A percentile compares a stretch with the other conserved stretches of the same genome.
Conservation (phyloP, 2,329 filamentous ascomycete genomes). For the Amesomyces nigricolor region DNA sequence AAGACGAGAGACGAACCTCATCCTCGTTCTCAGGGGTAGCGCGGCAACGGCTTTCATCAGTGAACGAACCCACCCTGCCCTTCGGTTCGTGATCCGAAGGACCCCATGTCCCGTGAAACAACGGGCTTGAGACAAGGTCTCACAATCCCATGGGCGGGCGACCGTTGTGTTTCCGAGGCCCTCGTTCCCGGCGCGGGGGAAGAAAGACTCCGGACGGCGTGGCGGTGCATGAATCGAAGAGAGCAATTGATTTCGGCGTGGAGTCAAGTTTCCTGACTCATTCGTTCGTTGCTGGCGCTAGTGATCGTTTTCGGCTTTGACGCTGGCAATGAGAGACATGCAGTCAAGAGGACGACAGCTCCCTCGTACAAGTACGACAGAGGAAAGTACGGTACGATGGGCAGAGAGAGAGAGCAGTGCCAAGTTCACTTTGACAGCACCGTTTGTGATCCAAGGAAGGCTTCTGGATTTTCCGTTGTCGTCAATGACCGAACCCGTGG, state of each 20-base stretch:
- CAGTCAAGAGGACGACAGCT: no score
- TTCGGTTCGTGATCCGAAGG: slow-evolving; percentile 9
- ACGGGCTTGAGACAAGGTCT: slow-evolving; percentile 3
- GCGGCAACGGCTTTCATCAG: neutral
- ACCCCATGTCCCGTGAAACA: neutral
- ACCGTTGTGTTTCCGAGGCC: neutral
- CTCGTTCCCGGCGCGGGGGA: neutral
- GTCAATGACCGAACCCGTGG: no score
- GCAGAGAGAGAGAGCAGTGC: no score
- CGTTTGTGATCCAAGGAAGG: no score
- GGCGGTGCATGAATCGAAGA: neutral
- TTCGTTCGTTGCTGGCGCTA: no score
- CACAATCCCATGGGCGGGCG: neutral
- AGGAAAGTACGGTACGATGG: no score
- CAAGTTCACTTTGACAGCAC: no score
- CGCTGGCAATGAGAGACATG: no score
- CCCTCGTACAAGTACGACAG: no score
- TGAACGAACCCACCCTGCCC: neutral
- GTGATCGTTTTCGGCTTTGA: neutral
- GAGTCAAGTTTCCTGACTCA: neutral
- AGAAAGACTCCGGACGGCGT: neutral
- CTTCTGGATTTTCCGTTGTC: no score
- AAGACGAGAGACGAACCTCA: no score
- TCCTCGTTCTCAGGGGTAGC: neutral
- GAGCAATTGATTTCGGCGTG: neutral